phyloP scores from a whole-genome alignment of 768 basidiomycete species.

The Tricholoma hemisulphureum region DNA sequence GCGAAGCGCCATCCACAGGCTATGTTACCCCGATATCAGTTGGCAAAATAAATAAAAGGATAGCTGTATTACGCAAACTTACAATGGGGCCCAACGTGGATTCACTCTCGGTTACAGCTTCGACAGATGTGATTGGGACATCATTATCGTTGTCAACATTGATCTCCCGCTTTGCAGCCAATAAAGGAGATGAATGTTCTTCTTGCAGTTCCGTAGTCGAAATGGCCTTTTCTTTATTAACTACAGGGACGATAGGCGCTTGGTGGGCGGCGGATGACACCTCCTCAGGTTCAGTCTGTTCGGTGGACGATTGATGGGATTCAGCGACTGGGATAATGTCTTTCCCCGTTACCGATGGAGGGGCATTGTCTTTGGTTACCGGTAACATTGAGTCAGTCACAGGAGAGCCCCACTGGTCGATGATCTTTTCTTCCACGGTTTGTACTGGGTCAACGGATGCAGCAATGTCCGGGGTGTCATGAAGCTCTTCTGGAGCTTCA shows the following conservation, averaged over 20 bases:
- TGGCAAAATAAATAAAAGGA: neutral
- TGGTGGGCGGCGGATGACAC: neutral
- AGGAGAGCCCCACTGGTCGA: neutral
- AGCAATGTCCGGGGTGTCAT: neutral
- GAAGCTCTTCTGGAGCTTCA: neutral
- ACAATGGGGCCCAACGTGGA: neutral
- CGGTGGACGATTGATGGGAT: neutral
- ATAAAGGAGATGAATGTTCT: neutral
- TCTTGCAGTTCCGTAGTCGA: neutral
- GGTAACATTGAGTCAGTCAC: neutral
- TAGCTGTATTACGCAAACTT: neutral
- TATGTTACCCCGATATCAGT: neutral
- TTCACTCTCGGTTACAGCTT: neutral
- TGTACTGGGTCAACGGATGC: neutral
- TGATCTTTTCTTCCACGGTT: neutral
- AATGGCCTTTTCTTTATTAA: neutral
- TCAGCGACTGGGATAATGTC: neutral
- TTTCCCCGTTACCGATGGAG: neutral
- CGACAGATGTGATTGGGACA: neutral
- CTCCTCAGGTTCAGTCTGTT: neutral
- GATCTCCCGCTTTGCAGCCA: neutral
- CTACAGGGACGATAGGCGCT: neutral
- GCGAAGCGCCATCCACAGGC: neutral
- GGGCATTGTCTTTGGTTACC: neutral
- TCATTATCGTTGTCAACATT: neutral